phyloP scores from a whole-genome alignment of 2,329 filamentous ascomycete species.

The Botrytis byssoidea region DNA sequence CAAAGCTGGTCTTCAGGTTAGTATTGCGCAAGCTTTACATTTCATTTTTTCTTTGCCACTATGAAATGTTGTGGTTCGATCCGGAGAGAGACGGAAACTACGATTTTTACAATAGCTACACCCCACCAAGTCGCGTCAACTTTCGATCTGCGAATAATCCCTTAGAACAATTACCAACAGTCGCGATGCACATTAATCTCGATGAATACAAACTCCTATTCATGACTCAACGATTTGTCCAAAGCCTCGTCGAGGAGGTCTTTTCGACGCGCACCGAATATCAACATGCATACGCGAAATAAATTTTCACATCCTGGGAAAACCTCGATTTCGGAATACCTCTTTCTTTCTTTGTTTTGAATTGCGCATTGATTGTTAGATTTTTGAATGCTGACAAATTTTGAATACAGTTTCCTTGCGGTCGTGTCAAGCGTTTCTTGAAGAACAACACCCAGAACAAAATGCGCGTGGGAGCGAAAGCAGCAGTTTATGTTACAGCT shows the following conservation, averaged over 20 bases:
- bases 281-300: constrained; percentile 24
- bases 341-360: not conserved
- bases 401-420: constrained; percentile 81
- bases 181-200: not conserved
- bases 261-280: constrained; percentile 29
- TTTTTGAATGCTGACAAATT: constrained; percentile 37
- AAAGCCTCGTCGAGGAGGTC: not conserved
- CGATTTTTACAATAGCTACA: constrained; percentile 26
- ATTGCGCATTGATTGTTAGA: not conserved
- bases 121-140: constrained; percentile 37
- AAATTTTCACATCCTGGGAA: constrained; percentile 16
- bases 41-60: not conserved
- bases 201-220: not conserved
- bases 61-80: not conserved
- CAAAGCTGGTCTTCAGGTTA: constrained; percentile 42
- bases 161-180: not conserved
- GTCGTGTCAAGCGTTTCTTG: constrained; percentile 99
- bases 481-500: constrained; percentile 95
- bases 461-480: constrained; percentile 99
- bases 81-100: constrained; percentile 13
- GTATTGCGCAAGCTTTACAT: constrained; percentile 27
- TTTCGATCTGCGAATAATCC: constrained; percentile 22
- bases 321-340: not conserved
- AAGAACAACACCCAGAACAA: constrained; percentile 99
- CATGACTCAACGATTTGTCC: not conserved